Base-by-base conservation (phyloP, 257 asterid species). In the Ophiorrhiza pumila region DNA sequence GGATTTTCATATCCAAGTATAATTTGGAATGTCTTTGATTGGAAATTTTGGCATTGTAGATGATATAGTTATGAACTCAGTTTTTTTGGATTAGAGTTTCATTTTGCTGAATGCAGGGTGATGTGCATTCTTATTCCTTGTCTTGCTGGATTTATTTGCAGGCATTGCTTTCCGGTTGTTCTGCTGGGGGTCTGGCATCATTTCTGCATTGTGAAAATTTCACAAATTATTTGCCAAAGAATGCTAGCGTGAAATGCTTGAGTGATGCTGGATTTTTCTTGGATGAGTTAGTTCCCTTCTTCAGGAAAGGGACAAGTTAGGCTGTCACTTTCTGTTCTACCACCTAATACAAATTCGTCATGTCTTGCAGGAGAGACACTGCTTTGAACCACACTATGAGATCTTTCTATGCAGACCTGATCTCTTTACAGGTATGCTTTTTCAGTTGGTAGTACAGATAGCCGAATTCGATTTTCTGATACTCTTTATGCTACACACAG, bases 161-260 rank as follows among this genome's bases (percentile, higher is more conserved):
- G 99, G 97, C 99, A 69, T 78, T 94, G 82, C 92, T 94, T 57
- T 88, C 96, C 56, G 99, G 99, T 75, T 90, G 99, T 85, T 94
- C 99, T 45, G 99, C 99, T 64, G 99, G 99, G 35, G 97, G 99
- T 15, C 71, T 94, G 80, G 89, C 97, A 6, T 76, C 99, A 45
- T 91, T 94, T 79, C 80, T 86, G 68, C 99, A 91, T 56, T 94
- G 99, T 67, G 96, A 94, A 80, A 72, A 84, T 45, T 91, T 94
- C 79, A 78, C 89, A 64, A 79, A 74, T 50, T 86, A 87, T 77
- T 83, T 94, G 80, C 96, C 96, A 23, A 73, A 62, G 76, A 90
- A 83, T 70, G 80, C 99, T 0, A 90, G 87, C 41, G 99, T 94
- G n/a, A 94, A 94, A 83, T 94, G 99, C 77, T 75, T 90, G 82